Evolutionary conservation across 2,329 filamentous ascomycete species (phyloP), one percentile per base, ranked within the genome.

Genomic region (Hymenoscyphus albidus): DNA sequence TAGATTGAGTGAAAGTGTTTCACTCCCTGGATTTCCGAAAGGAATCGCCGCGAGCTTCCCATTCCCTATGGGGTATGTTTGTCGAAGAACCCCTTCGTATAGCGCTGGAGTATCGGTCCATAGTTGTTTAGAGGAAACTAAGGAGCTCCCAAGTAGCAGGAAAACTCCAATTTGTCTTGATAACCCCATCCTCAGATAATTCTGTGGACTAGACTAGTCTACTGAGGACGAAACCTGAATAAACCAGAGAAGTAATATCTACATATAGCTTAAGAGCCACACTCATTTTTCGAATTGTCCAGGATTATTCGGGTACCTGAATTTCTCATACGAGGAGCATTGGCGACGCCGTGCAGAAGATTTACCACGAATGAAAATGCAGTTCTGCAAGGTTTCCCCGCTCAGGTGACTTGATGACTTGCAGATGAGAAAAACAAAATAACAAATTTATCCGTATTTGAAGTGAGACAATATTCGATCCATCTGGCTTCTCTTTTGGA

Each of bases 21-120:
- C 81, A 1, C 72, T 67, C 2, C 78, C 78, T 0, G 80, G 76
- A 16, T 73, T 66, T 0, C 81, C 81, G 62, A 80, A 80, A 0
- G 79, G 76, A 38, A 83, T 77, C 2, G 76, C 79, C 76, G 77
- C 80, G 18, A 83, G 72, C 57, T 76, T 78, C 1, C 80, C 81
- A 73, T 83, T 83, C 13, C 81, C 81, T n/a, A 83, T 67, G 0
- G 79, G 78, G 68, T 81, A 83, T 1, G 74, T 75, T 2, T 76
- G 71, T 67, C 74, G 76, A n/a, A 79, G 70, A 7, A 76, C 58
- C 40, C 75, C 63, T 2, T 40, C 48, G 22, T 51, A 66, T 32
- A 31, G 6, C 13, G 69, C 68, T 13, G 68, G 67, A 3, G 48
- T 61, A 62, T 63, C 68, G 5, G 69, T 64, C 68, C 69, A 71